A percentile compares a stretch with the other conserved stretches of the same genome.
Evolutionary conservation across 192 early-diverging fungal species (phyloP).

Genomic region (Lobulomyces angularis): DNA sequence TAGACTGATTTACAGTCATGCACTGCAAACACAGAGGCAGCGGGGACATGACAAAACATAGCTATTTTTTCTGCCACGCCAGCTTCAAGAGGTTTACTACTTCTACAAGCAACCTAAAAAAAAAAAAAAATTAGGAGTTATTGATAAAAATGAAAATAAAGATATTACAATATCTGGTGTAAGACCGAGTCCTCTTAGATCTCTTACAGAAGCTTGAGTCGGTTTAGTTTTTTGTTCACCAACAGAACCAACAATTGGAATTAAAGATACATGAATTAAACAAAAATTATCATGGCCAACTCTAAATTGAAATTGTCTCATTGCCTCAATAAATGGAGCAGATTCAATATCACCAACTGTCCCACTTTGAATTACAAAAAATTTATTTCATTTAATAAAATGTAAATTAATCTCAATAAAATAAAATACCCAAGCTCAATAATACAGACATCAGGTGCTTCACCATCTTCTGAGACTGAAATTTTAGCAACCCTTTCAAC

Average conservation of each 20-base stretch:
- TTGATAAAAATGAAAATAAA: not conserved
- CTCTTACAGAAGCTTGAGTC: conserved; percentile 90
- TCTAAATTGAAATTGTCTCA: conserved; percentile 99
- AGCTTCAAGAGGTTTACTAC: conserved; percentile 66
- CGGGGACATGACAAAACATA: conserved; percentile 98
- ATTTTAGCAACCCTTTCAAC: conserved; percentile 86
- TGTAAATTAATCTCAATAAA: conserved; percentile 1
- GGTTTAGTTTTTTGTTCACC: conserved; percentile 99
- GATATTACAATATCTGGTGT: conserved; percentile 68
- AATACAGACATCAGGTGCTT: conserved; percentile 91
- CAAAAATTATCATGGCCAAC: conserved; percentile 98
- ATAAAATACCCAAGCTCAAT: conserved; percentile 56
- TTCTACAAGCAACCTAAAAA: conserved; percentile 80
- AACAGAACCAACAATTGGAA: conserved; percentile 92
- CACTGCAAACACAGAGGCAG: conserved; percentile 83
- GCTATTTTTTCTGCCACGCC: conserved; percentile 84
- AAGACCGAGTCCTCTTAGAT: conserved; percentile 87
- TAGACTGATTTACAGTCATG: conserved; percentile 94
- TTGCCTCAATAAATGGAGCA: conserved; percentile 97
- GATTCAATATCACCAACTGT: conserved; percentile 99
- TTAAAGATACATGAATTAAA: conserved; percentile 91
- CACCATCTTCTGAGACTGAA: conserved; percentile 68
- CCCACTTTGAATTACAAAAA: conserved; percentile 46
- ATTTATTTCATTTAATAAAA: not conserved
- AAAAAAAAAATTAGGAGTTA: not conserved